Conservation (phyloP, 148 eudicot species). For the Persicaria tinctoria region DNA sequence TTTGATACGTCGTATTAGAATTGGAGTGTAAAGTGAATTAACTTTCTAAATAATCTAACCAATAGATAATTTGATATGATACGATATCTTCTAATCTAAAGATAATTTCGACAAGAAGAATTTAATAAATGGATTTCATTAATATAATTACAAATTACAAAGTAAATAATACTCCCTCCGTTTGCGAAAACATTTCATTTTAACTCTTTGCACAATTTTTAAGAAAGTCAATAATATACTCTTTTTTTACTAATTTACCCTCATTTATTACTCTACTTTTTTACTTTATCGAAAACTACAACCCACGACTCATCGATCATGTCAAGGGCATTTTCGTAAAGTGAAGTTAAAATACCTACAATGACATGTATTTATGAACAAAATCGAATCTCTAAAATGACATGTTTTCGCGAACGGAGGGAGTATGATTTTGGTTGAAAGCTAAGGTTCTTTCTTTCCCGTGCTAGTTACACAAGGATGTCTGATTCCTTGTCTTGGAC, state of each 20-base stretch:
- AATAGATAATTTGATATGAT: neutral
- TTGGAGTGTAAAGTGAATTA: neutral
- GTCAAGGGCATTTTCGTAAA: too few species aligned
- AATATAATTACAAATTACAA: neutral
- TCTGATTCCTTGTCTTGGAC: slow-evolving; percentile 1
- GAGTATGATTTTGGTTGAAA: neutral
- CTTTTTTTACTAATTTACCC: too few species aligned
- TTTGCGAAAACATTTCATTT: too few species aligned
- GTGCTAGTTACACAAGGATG: neutral
- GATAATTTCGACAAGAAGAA: neutral
- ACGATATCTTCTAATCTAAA: neutral
- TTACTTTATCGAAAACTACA: too few species aligned
- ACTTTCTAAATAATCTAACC: neutral
- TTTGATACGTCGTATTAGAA: neutral
- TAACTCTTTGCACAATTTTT: too few species aligned
- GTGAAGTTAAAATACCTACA: too few species aligned
- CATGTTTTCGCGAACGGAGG: too few species aligned
- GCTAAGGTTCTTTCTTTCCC: neutral
- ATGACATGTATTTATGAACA: too few species aligned
- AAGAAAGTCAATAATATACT: too few species aligned
- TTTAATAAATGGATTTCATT: neutral
- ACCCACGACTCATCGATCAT: too few species aligned
- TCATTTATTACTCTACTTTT: too few species aligned
- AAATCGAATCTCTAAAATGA: too few species aligned
- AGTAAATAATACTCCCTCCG: neutral